Percentiles rank a stretch among this genome's conserved stretches.
phyloP scores from a whole-genome alignment of 108 stramenopile species.

The Cyclotella kingstonii region DNA sequence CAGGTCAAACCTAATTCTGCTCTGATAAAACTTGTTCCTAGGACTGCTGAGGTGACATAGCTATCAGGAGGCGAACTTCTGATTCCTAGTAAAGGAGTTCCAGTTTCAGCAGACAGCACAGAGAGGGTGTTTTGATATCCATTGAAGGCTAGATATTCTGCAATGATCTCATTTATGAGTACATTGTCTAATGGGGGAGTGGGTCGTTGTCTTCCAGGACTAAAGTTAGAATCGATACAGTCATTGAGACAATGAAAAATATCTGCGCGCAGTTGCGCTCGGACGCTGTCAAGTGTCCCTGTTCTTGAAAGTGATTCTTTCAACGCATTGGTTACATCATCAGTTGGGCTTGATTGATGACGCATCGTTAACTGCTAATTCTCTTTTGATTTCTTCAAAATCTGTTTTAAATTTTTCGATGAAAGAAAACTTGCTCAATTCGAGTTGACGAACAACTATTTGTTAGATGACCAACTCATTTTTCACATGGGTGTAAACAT shows the following conservation, averaged over 20 bases:
- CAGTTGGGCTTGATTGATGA: background rate
- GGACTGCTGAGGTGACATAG: background rate
- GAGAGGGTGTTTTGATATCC: conserved; percentile 22
- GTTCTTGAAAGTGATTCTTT: conserved; percentile 22
- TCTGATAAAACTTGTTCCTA: conserved; percentile 13
- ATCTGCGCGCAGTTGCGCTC: conserved; percentile 14
- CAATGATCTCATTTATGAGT: conserved; percentile 32
- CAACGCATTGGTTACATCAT: conserved; percentile 10
- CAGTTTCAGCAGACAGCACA: conserved; percentile 13
- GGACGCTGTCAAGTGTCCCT: conserved; percentile 12
- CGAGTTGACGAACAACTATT: no score
- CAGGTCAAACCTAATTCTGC: conserved; percentile 22
- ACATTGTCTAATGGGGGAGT: conserved; percentile 24
- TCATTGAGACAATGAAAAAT: conserved; percentile 22
- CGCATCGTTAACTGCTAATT: no score
- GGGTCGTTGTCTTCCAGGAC: no score
- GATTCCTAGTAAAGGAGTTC: conserved; percentile 6
- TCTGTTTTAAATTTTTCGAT: no score
- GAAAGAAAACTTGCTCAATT: no score
- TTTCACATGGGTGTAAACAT: no score
- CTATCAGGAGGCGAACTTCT: no score
- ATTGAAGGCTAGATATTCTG: conserved; percentile 26
- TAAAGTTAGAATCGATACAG: no score
- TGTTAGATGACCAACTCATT: background rate
- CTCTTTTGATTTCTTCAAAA: no score